These are phyloP conservation scores for Leccinum pachyderme DNA, from an alignment of 1,284 basidiomycete genomes.

Conservation along the genomic window DNA sequence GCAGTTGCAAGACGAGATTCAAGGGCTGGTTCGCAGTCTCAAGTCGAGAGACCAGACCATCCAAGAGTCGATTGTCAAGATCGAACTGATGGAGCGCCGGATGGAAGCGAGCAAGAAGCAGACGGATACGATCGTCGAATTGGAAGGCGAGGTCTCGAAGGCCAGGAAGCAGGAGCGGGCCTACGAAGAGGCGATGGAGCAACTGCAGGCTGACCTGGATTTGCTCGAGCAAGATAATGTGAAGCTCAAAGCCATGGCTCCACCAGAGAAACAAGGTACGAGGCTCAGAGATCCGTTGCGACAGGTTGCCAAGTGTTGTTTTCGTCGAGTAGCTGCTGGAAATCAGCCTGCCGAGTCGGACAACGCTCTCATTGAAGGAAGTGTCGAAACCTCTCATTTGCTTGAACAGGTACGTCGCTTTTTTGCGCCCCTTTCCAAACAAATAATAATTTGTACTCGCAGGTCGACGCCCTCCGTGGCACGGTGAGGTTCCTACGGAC, in stretches of 20 bases:
- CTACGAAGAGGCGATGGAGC: conserved; percentile 92
- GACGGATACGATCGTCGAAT: conserved; percentile 77
- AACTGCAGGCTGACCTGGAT: conserved; percentile 88
- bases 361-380: conserved; percentile 67
- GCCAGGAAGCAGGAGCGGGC: conserved; percentile 83
- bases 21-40: conserved; percentile 80
- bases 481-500: conserved; percentile 86
- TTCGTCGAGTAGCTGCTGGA: conserved; percentile 40
- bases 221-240: conserved; percentile 83
- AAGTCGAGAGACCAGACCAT: conserved; percentile 85
- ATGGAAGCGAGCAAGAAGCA: conserved; percentile 86
- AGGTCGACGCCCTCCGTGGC: conserved; percentile 89
- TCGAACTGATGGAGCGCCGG: conserved; percentile 90
- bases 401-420: conserved; percentile 68
- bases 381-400: conserved; percentile 80
- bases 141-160: conserved; percentile 80
- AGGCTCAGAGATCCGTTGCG: background rate
- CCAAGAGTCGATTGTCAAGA: conserved; percentile 89
- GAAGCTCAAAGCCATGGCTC: conserved; percentile 70
- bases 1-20: conserved; percentile 86
- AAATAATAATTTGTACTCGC: conserved; percentile 14
- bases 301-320: background rate
- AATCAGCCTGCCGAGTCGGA: conserved; percentile 59
- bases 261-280: conserved; percentile 66
- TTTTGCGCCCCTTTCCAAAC: background rate